phyloP scores from a whole-genome alignment of 164 flowering plant genomes.

The Piper longum region DNA sequence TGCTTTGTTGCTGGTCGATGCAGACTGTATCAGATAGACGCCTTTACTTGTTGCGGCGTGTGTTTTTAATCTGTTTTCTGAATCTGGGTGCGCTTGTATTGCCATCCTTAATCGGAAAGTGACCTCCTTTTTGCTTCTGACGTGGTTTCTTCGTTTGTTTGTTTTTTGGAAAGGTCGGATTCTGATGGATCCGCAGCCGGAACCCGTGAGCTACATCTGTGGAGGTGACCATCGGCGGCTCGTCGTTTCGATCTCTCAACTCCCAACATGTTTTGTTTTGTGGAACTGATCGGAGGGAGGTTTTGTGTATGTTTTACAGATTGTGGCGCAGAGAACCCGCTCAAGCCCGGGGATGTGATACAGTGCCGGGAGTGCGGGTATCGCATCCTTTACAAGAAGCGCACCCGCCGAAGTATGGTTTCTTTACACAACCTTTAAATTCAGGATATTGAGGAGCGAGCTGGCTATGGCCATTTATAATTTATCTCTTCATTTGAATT shows the following conservation, averaged over 20 bases:
- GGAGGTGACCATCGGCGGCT: constrained; percentile 33
- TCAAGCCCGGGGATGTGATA: constrained; percentile 84
- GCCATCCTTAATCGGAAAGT: background rate
- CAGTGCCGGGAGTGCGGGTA: constrained; percentile 94
- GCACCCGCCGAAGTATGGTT: constrained; percentile 68
- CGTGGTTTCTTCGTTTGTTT: background rate
- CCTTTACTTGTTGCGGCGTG: too few relatives aligned
- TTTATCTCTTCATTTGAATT: background rate
- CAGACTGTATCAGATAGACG: too few relatives aligned
- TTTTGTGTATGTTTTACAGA: constrained; percentile 21
- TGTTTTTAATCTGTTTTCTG: too few relatives aligned
- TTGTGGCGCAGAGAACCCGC: constrained; percentile 77
- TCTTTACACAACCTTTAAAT: background rate
- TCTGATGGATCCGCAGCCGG: constrained; percentile 61
- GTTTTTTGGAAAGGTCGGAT: background rate
- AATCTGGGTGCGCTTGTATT: too few relatives aligned
- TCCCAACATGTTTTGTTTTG: background rate
- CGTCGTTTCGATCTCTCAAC: background rate
- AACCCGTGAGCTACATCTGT: constrained; percentile 77
- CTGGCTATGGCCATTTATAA: background rate
- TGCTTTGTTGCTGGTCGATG: too few relatives aligned
- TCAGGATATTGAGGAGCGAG: background rate
- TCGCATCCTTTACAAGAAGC: constrained; percentile 91
- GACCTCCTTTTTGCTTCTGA: background rate
- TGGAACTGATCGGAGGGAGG: background rate